These are phyloP conservation scores for Rhizophora apiculata DNA, from an alignment of 345 rosid species.

Conservation along the genomic window DNA sequence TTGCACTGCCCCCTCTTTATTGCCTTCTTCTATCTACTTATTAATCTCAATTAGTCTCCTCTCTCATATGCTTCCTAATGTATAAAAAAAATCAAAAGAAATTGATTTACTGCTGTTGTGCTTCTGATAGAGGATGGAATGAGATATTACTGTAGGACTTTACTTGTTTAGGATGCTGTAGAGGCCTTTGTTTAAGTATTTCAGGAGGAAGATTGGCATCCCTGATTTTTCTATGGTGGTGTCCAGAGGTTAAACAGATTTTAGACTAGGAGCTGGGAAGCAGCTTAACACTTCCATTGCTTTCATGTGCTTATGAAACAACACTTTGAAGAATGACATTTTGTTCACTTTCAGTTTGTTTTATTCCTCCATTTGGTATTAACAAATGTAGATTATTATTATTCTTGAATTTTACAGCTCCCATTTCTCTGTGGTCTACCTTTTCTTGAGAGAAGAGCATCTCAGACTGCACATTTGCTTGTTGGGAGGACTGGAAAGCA, in stretches of 20 bases:
- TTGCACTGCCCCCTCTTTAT: neutral
- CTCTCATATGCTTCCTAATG: neutral
- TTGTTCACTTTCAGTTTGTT: neutral
- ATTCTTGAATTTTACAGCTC: constrained; percentile 42
- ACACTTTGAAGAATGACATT: neutral
- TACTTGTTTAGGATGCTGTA: neutral
- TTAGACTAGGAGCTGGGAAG: neutral
- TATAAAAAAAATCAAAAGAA: neutral
- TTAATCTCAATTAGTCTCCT: neutral
- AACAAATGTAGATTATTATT: neutral
- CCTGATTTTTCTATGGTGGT: neutral
- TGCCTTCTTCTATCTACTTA: neutral
- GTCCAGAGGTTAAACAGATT: constrained; percentile 8
- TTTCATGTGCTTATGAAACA: neutral
- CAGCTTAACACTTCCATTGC: neutral
- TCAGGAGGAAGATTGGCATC: constrained; percentile 6
- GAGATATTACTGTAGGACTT: neutral
- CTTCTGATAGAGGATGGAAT: too few relatives aligned
- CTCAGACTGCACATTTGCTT: constrained; percentile 79
- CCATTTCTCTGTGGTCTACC: constrained; percentile 92
- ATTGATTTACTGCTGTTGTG: neutral
- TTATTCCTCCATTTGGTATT: neutral
- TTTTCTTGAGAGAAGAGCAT: constrained; percentile 82
- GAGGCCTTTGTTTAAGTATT: neutral
- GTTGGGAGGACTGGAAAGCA: constrained; percentile 93